These are phyloP conservation scores for Yamadazyma atlantica DNA, from an alignment of 1,139 yeast species.

Conservation along the genomic window DNA sequence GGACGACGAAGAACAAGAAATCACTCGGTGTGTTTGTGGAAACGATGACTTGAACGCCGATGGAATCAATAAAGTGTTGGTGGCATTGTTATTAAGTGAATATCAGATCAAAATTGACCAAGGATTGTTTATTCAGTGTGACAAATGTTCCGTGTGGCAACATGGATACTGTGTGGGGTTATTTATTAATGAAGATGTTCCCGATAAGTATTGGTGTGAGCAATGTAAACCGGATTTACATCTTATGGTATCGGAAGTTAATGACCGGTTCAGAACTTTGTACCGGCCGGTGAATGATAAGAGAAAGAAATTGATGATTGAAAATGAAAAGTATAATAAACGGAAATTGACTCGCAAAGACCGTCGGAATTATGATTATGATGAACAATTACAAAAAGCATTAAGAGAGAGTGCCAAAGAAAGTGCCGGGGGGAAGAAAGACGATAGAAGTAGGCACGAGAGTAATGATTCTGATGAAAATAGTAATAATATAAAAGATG, in stretches of 20 bases:
- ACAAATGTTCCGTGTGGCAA: constrained; percentile 93
- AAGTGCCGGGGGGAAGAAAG: constrained; percentile 26
- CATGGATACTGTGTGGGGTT: constrained; percentile 95
- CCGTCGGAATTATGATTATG: constrained; percentile 50
- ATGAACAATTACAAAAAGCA: constrained; percentile 67
- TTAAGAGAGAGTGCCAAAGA: constrained; percentile 67
- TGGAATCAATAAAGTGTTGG: constrained; percentile 39
- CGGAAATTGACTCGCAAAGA: constrained; percentile 29
- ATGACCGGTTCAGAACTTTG: constrained; percentile 40
- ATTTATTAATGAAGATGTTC: constrained; percentile 68
- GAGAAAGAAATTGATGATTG: constrained; percentile 50
- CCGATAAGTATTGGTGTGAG: constrained; percentile 94
- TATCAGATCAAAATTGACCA: constrained; percentile 68
- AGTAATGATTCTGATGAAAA: constrained; percentile 12
- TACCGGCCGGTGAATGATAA: constrained; percentile 50
- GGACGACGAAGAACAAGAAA: constrained; percentile 59
- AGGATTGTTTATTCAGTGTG: constrained; percentile 87
- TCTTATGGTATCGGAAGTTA: constrained; percentile 38
- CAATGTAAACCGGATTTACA: constrained; percentile 83
- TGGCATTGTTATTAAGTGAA: constrained; percentile 44
- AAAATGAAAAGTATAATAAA: constrained; percentile 48
- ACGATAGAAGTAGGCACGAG: too few relatives aligned
- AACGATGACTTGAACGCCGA: constrained; percentile 59
- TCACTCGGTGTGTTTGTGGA: constrained; percentile 89
- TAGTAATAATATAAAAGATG: constrained; percentile 2